phyloP scores from a whole-genome alignment of 2,329 filamentous ascomycete genomes.

The Tolypocladium sp. region DNA sequence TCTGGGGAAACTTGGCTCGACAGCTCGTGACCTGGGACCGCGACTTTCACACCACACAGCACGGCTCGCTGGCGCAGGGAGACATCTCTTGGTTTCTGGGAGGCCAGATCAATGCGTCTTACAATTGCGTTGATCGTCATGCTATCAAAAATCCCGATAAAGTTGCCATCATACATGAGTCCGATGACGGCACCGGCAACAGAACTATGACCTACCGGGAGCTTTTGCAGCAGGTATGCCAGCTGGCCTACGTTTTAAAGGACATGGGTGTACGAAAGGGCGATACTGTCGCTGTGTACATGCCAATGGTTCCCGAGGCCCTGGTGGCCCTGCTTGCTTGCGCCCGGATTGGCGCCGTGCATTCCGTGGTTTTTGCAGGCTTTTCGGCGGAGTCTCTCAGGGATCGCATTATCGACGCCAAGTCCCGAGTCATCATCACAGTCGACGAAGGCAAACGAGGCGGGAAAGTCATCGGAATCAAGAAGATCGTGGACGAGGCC shows the following conservation, averaged over 20 bases:
- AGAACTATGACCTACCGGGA: slow-evolving; percentile 88
- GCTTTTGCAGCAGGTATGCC: slow-evolving; percentile 84
- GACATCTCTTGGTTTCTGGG: slow-evolving; percentile 94
- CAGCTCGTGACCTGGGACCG: slow-evolving; percentile 84
- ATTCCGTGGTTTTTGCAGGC: slow-evolving; percentile 96
- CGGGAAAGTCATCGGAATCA: slow-evolving; percentile 92
- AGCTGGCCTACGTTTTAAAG: slow-evolving; percentile 78
- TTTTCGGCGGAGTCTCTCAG: slow-evolving; percentile 95
- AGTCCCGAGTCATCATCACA: slow-evolving; percentile 91
- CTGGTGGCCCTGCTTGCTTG: slow-evolving; percentile 86
- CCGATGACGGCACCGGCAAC: slow-evolving; percentile 80
- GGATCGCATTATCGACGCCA: slow-evolving; percentile 85
- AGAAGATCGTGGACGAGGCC: slow-evolving; percentile 98
- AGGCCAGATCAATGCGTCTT: slow-evolving; percentile 87
- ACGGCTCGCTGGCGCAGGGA: slow-evolving; percentile 66
- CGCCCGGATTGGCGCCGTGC: slow-evolving; percentile 83
- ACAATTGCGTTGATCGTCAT: slow-evolving; percentile 95
- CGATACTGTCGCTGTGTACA: slow-evolving; percentile 92
- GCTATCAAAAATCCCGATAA: slow-evolving; percentile 87
- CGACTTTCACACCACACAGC: slow-evolving; percentile 84
- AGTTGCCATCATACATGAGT: slow-evolving; percentile 97
- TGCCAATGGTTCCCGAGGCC: slow-evolving; percentile 98
- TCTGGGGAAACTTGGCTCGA: slow-evolving; percentile 80
- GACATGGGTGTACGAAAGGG: slow-evolving; percentile 95
- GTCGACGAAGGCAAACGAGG: slow-evolving; percentile 96